Conservation (phyloP, 2,329 filamentous ascomycete genomes). For the Ophiostoma ulmi region DNA sequence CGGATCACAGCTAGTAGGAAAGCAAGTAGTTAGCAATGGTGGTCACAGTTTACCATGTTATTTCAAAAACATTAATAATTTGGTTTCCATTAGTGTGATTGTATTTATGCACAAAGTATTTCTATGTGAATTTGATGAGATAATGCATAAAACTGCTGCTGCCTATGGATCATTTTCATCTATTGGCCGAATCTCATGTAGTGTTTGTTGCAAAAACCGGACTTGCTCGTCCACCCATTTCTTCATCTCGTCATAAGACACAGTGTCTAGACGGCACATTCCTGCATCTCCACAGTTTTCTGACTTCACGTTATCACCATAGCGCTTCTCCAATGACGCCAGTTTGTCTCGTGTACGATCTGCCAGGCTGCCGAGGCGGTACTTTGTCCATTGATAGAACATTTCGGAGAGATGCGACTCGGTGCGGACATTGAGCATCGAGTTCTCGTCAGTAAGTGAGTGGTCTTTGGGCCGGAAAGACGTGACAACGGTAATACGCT, state of each 20-base stretch:
- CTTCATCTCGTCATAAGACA: neutral
- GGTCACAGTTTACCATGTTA: too few species aligned
- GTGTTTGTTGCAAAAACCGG: neutral
- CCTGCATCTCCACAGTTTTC: neutral
- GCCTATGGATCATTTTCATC: constrained; percentile 6
- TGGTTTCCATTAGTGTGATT: too few species aligned
- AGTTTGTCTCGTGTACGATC: neutral
- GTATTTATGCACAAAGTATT: neutral
- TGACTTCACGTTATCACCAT: neutral
- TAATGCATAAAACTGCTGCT: neutral
- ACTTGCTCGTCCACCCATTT: constrained; percentile 8
- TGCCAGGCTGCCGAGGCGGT: neutral
- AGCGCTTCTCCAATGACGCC: neutral
- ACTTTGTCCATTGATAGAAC: constrained; percentile 13
- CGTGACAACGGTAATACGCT: neutral
- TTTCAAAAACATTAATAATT: too few species aligned
- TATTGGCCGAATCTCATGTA: neutral
- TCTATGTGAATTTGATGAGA: neutral
- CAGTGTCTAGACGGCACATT: constrained; percentile 9
- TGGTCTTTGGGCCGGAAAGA: neutral
- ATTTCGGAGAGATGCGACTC: constrained; percentile 11
- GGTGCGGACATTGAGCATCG: constrained; percentile 10
- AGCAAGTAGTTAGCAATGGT: neutral
- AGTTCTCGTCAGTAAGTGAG: neutral
- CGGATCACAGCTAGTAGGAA: neutral